Evolutionary conservation across 1,284 basidiomycete genomes (phyloP), one percentile per base, ranked within the genome.

Genomic region (Sanghuangporus weigelae): DNA sequence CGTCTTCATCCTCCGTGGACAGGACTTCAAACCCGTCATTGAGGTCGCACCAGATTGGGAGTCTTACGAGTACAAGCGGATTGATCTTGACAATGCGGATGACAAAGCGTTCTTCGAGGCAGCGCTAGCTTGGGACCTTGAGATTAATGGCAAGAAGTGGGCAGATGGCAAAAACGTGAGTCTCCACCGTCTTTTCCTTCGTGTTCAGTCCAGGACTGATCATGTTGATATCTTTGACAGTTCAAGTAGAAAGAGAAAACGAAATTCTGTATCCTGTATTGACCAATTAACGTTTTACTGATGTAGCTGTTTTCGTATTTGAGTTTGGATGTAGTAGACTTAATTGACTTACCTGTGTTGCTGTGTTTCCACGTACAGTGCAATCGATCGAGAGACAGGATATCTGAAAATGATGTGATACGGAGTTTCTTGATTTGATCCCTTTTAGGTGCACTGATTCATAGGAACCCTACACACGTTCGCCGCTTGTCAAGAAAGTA

Each of bases 1-100:
- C 76, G 86, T 78, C 59, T 75, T 98, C 69, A 89, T 98, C 76
- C 74, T 84, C 68, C 91, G 96, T 67, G 96, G 96, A 38, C 80
- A 79, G 69, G 87, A 91, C 7, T 76, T 80, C 71, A 78, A 82
- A 74, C 82, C 87, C 63, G 89, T 90, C 68, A 83, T 96, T 59
- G 81, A 89, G 12, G 89, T 85, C 66, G 96, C 96, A 5, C 96
- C 96, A 44, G 96, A 98, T 78, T 93, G 81, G 80, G 96, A 98
- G 79, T 92, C 89, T 58, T 99, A 98, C 80, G 72, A 75, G 12
- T 96, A 89, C 82, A 87, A 81, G 71, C 85, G 83, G 74, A 77
- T 96, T 70, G 85, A 91, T 69, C 73, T 91, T 57, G 75, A 73
- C 59, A 88, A 87, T 67, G 79, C 79, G 42, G 86, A 80, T 38